Conservation (phyloP, 352 stramenopile species). For the Hyaloperonospora brassicae region DNA sequence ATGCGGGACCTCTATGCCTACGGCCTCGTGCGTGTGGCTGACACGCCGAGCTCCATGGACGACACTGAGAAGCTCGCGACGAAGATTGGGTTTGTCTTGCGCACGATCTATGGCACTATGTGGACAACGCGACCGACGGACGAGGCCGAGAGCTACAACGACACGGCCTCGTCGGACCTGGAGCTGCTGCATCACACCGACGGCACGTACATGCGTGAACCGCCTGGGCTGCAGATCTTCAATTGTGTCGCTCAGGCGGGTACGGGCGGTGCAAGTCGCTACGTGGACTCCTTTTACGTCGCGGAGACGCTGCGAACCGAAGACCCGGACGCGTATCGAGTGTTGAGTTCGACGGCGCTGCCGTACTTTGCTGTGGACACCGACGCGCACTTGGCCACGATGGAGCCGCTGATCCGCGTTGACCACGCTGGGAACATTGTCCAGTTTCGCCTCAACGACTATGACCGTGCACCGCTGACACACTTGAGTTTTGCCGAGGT, state of each 20-base stretch:
- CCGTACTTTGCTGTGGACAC: conserved; percentile 77
- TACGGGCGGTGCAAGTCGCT: conserved; percentile 64
- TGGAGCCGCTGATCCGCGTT: conserved; percentile 73
- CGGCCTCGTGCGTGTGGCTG: conserved; percentile 55
- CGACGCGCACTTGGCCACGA: conserved; percentile 63
- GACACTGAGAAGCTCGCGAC: conserved; percentile 73
- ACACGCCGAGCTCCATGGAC: conserved; percentile 64
- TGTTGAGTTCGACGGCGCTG: conserved; percentile 60
- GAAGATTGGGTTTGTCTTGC: conserved; percentile 76
- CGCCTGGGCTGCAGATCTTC: conserved; percentile 85
- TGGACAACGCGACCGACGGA: conserved; percentile 79
- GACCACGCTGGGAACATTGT: conserved; percentile 67
- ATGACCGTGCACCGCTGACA: conserved; percentile 75
- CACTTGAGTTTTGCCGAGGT: conserved; percentile 72
- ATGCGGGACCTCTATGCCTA: conserved; percentile 70
- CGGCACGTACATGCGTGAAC: conserved; percentile 82
- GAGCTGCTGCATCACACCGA: conserved; percentile 83
- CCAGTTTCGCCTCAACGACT: conserved; percentile 85
- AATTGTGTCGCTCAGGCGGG: conserved; percentile 78
- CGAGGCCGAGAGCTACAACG: conserved; percentile 70
- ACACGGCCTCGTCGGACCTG: conserved; percentile 82
- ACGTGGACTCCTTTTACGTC: conserved; percentile 76
- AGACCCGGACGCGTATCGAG: conserved; percentile 53
- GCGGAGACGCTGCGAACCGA: conserved; percentile 52
- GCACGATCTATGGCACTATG: conserved; percentile 87